Evolutionary conservation across 2,329 filamentous ascomycete genomes (phyloP).

Genomic region (Aaosphaeria arxii): DNA sequence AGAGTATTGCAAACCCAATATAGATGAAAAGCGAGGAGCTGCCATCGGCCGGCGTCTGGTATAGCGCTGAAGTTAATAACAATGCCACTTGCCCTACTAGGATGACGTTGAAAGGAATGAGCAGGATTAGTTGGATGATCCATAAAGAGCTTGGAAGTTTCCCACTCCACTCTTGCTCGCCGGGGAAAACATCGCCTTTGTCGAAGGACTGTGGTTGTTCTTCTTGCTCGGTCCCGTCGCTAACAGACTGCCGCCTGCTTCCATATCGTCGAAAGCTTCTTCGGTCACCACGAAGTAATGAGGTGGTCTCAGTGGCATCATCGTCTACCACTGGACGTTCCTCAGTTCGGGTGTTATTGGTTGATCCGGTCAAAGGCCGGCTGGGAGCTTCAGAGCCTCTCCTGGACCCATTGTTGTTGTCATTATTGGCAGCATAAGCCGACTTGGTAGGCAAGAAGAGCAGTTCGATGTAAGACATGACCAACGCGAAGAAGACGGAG

Average conservation of each 20-base stretch:
- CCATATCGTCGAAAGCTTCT: conserved; percentile 57
- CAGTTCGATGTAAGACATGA: conserved; percentile 76
- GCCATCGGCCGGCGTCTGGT: conserved; percentile 84
- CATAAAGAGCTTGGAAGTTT: conserved; percentile 80
- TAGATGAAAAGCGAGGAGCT: conserved; percentile 70
- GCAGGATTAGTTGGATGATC: conserved; percentile 78
- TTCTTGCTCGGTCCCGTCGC: conserved; percentile 34
- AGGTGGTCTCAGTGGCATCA: conserved; percentile 55
- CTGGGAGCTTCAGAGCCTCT: conserved; percentile 27
- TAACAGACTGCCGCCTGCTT: conserved; percentile 36
- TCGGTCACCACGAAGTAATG: conserved; percentile 51
- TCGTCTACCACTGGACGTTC: conserved; percentile 34
- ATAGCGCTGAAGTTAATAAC: conserved; percentile 66
- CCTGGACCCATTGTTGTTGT: conserved; percentile 10
- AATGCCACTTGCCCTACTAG: conserved; percentile 75
- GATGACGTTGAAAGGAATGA: conserved; percentile 75
- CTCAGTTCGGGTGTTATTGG: conserved; percentile 25
- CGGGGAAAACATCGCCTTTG: conserved; percentile 49
- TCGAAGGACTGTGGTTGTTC: conserved; percentile 34
- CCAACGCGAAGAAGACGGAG: conserved; percentile 68
- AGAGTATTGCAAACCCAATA: conserved; percentile 64
- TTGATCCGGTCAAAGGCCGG: conserved; percentile 32
- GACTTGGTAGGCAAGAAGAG: conserved; percentile 69
- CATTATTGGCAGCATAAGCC: conserved; percentile 62
- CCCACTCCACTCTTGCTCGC: conserved; percentile 84